Conservation (phyloP, 169 alveolate species). For the Eimeria zaria region DNA sequence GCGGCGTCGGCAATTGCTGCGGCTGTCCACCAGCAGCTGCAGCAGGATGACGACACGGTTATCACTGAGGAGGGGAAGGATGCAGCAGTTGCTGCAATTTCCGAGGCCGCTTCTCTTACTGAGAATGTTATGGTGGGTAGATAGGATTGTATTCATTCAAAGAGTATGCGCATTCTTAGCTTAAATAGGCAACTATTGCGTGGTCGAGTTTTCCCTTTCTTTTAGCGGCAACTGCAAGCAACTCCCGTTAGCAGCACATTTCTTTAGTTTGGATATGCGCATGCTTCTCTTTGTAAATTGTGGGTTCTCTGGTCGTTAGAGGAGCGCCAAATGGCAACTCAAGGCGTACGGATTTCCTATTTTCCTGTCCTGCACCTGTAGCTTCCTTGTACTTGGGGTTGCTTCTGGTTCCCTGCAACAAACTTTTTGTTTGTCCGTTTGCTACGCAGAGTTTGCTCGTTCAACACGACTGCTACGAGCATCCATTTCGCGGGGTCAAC, state of each 20-base stretch:
- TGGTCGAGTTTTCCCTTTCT: background rate
- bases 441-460: slow-evolving; percentile 56
- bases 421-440: background rate
- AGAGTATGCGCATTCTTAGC: background rate
- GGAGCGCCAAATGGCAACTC: background rate
- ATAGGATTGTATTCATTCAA: background rate
- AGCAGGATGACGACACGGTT: slow-evolving; percentile 44
- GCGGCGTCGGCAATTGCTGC: slow-evolving; percentile 51
- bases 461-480: slow-evolving; percentile 71
- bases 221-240: background rate
- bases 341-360: background rate
- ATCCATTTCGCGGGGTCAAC: slow-evolving; percentile 64
- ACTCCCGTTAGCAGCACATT: background rate
- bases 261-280: background rate
- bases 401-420: background rate
- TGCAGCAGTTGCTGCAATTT: slow-evolving; percentile 64
- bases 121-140: slow-evolving; percentile 56
- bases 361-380: background rate
- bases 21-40: slow-evolving; percentile 74
- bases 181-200: background rate
- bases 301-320: background rate
- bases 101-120: slow-evolving; percentile 61
- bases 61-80: slow-evolving; percentile 63
- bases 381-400: background rate
- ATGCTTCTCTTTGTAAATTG: background rate